Evolutionary conservation across 306 rosid genomes (phyloP).

Genomic region (Ammopiptanthus mongolicus): DNA sequence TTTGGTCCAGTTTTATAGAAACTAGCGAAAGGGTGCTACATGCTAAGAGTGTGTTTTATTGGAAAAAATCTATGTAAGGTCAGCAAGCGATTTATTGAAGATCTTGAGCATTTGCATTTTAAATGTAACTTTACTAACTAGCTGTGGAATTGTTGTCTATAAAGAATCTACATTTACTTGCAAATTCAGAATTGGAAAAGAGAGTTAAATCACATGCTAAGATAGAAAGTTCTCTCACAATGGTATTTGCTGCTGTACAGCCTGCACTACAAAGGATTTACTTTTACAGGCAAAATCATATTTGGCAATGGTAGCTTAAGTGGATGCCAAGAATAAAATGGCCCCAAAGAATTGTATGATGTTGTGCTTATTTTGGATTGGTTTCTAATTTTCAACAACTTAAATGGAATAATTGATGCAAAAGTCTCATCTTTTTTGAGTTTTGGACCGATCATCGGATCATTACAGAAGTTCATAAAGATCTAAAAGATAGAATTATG

Average conservation of each 20-base stretch:
- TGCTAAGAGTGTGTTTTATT: background rate
- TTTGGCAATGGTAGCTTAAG: background rate
- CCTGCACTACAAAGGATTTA: background rate
- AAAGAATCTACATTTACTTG: background rate
- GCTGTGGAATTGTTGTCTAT: background rate
- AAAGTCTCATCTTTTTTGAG: background rate
- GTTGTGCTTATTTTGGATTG: background rate
- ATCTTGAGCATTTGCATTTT: background rate
- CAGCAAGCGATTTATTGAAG: background rate
- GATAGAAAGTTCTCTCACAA: background rate
- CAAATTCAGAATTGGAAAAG: background rate
- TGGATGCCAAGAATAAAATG: background rate
- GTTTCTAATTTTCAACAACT: background rate
- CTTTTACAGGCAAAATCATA: background rate
- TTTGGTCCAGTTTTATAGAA: background rate
- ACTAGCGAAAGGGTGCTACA: background rate
- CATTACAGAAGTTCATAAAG: background rate
- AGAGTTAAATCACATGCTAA: background rate
- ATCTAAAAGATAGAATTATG: background rate
- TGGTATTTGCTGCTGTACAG: background rate
- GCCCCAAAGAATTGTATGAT: background rate
- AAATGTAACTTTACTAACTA: background rate
- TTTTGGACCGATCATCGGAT: background rate
- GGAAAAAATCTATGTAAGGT: background rate
- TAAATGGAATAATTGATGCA: background rate